Evolutionary conservation across 352 stramenopile species (phyloP), one percentile per base, ranked within the genome.

Genomic region (Globisporangium splendens): DNA sequence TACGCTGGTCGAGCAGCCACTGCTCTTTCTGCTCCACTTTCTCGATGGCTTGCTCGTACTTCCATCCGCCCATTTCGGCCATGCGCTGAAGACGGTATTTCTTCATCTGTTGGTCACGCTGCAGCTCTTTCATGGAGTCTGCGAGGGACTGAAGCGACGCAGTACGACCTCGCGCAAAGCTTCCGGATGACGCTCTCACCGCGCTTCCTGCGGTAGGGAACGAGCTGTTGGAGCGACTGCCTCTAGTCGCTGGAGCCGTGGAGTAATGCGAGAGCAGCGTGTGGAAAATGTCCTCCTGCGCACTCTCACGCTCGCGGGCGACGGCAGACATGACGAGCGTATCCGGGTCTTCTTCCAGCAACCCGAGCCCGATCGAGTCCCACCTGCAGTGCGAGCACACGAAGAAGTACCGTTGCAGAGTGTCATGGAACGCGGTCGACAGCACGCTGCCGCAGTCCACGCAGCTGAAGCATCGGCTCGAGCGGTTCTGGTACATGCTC

Each of bases 401-500:
- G 59, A 96, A 91, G 56, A 92, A 93, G 53, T 80, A 94, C 46
- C 79, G 75, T 44, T 77, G 70, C 3, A 63, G 51, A 17, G 55
- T 54, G 28, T 88, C 75, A 59, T 88, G 67, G 41, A 91, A 86
- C 15, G 77, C 78, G 24, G 83, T 93, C n/a, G 79, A 83, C 28
- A 96, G 71, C 53, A 76, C 66, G 15, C 46, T 86, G 46, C 66
- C 71, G 58, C 87, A 96, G 21, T 69, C 58, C 20, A 79, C 73
- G 66, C 87, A 96, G 57, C 70, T 81, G 62, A 96, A 95, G 73
- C 78, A 90, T 43, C 85, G 81, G 28, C 79, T 90, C 49, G 83
- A 94, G 59, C 87, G 83, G 67, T 95, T 93, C 80, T 95, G 86
- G 70, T 93, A 95, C 68, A 87, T 74, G 52, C 66, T 81, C 20